Evolutionary conservation across 441 rosid genomes (phyloP).

Genomic region (Populus hybrid): DNA sequence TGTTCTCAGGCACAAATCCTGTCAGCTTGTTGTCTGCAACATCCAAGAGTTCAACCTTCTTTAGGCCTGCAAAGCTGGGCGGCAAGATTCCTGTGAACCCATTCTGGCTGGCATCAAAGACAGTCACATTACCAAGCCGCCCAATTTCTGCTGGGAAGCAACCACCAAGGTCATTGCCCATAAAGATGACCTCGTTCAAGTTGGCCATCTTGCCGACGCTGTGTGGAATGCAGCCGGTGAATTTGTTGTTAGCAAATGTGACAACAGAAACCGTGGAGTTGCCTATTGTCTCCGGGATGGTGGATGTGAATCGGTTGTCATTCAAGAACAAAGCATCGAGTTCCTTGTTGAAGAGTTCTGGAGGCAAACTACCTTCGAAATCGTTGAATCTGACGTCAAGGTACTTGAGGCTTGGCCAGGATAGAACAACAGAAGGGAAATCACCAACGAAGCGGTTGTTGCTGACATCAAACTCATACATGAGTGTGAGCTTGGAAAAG

Average conservation of each 20-base stretch:
- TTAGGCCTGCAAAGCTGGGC: constrained; percentile 35
- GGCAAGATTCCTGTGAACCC: constrained; percentile 55
- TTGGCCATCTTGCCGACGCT: constrained; percentile 60
- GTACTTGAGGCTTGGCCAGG: constrained; percentile 50
- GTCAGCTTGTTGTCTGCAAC: constrained; percentile 38
- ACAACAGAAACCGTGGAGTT: constrained; percentile 56
- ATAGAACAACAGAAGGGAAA: constrained; percentile 50
- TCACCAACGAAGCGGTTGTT: constrained; percentile 80
- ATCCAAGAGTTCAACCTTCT: constrained; percentile 40
- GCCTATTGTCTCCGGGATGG: constrained; percentile 65
- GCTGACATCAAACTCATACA: constrained; percentile 76
- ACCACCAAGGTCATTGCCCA: constrained; percentile 53
- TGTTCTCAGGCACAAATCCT: too few species aligned
- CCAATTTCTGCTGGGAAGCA: constrained; percentile 75
- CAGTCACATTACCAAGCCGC: constrained; percentile 38
- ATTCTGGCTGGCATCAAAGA: constrained; percentile 58
- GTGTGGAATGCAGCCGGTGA: constrained; percentile 64
- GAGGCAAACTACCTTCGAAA: constrained; percentile 20
- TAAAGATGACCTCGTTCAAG: constrained; percentile 58
- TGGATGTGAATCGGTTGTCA: constrained; percentile 63
- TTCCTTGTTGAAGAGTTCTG: constrained; percentile 1
- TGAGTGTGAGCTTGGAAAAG: constrained; percentile 42
- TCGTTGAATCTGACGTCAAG: constrained; percentile 68
- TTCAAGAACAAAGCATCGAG: constrained; percentile 77
- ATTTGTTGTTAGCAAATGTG: constrained; percentile 67